phyloP scores from a whole-genome alignment of 345 rosid genomes.

The Hibiscus mutabilis region DNA sequence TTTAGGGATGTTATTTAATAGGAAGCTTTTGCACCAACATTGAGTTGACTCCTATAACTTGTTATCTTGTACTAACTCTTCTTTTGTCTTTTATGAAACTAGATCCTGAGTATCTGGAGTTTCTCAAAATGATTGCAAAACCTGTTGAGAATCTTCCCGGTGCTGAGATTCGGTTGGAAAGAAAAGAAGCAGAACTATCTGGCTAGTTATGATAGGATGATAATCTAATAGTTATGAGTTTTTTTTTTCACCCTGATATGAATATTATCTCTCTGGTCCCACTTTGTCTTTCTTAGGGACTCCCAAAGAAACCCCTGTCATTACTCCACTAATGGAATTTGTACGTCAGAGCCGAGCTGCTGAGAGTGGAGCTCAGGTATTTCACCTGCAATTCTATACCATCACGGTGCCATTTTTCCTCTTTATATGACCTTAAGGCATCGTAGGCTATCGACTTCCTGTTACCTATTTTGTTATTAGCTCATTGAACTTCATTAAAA shows the following conservation, averaged over 20 bases:
- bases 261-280: too few relatives aligned
- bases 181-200: slow-evolving; percentile 57
- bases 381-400: background rate
- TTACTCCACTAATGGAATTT: slow-evolving; percentile 81
- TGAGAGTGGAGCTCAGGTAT: slow-evolving; percentile 48
- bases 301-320: slow-evolving; percentile 39
- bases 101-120: slow-evolving; percentile 69
- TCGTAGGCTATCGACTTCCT: too few relatives aligned
- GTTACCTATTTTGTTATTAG: background rate
- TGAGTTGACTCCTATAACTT: background rate
- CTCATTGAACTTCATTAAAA: background rate
- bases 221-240: background rate
- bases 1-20: background rate
- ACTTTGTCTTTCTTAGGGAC: slow-evolving; percentile 26
- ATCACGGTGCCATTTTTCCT: background rate
- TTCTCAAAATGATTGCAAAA: slow-evolving; percentile 54
- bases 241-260: background rate
- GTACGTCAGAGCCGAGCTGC: slow-evolving; percentile 70
- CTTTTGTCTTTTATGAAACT: background rate
- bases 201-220: slow-evolving; percentile 30
- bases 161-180: slow-evolving; percentile 60
- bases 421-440: background rate
- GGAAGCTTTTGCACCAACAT: background rate
- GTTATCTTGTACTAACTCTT: background rate
- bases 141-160: slow-evolving; percentile 62